phyloP scores from a whole-genome alignment of 2,329 filamentous ascomycete species.

The Rhynchosporium graminicola region DNA sequence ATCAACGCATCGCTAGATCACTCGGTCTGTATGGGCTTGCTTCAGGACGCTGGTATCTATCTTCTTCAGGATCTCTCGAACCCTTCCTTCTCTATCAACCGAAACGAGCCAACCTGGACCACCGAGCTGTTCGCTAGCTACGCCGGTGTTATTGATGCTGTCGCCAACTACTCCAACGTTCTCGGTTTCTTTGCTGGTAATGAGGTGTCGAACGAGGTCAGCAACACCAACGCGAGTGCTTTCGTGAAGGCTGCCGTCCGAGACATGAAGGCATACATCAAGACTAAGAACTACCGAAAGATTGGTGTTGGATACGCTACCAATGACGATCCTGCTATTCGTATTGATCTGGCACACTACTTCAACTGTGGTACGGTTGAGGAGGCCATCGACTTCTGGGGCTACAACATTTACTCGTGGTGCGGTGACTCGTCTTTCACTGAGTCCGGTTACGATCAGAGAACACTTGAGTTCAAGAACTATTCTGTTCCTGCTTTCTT shows the following conservation, averaged over 20 bases:
- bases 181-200: conserved; percentile 99
- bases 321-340: conserved; percentile 85
- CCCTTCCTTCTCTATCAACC: conserved; percentile 81
- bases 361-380: conserved; percentile 82
- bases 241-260: conserved; percentile 98
- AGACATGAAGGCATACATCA: conserved; percentile 94
- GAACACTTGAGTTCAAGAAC: conserved; percentile 81
- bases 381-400: conserved; percentile 90
- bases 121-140: conserved; percentile 78
- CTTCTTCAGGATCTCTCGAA: conserved; percentile 88
- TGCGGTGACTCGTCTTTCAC: conserved; percentile 81
- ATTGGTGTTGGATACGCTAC: conserved; percentile 95
- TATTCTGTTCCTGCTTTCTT: conserved; percentile 98
- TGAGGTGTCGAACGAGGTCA: conserved; percentile 86
- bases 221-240: conserved; percentile 87
- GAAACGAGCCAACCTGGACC: conserved; percentile 77
- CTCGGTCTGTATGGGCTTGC: conserved; percentile 77
- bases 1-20: conserved; percentile 81
- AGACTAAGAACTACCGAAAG: conserved; percentile 70
- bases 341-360: conserved; percentile 81
- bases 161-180: conserved; percentile 83
- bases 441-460: conserved; percentile 76
- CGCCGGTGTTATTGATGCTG: conserved; percentile 76
- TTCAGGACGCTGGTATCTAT: conserved; percentile 88
- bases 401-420: conserved; percentile 99